A percentile compares a stretch with the other conserved stretches of the same genome.
Evolutionary conservation across 2,329 filamentous ascomycete species (phyloP).

Genomic region (Paecilomyces fulvus): DNA sequence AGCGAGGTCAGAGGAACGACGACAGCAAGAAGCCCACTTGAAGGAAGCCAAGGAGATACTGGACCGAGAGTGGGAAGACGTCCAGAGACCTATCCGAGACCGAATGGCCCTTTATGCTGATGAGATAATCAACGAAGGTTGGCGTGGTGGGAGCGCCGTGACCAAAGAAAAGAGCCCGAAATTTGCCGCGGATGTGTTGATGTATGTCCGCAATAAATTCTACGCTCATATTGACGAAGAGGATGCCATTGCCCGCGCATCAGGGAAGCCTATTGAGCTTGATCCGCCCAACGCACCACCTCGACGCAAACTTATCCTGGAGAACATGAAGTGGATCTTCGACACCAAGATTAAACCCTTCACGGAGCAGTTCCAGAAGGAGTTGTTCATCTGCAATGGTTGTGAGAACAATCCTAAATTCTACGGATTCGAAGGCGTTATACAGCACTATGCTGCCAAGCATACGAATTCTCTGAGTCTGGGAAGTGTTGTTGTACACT

Average conservation of each 20-base stretch:
- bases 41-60: slow-evolving; percentile 51
- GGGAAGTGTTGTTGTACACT: slow-evolving; percentile 66
- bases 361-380: slow-evolving; percentile 58
- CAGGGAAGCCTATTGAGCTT: slow-evolving; percentile 36
- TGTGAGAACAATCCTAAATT: slow-evolving; percentile 58
- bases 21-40: slow-evolving; percentile 40
- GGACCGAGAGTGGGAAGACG: slow-evolving; percentile 63
- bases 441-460: slow-evolving; percentile 78
- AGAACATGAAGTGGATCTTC: slow-evolving; percentile 82
- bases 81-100: slow-evolving; percentile 58
- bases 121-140: slow-evolving; percentile 57
- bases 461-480: slow-evolving; percentile 63
- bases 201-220: slow-evolving; percentile 60
- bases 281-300: slow-evolving; percentile 48
- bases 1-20: slow-evolving; percentile 39
- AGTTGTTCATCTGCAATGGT: slow-evolving; percentile 66
- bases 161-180: slow-evolving; percentile 55
- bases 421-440: slow-evolving; percentile 68
- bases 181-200: slow-evolving; percentile 64
- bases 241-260: slow-evolving; percentile 39
- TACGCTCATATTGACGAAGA: slow-evolving; percentile 53
- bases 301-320: slow-evolving; percentile 59
- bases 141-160: slow-evolving; percentile 56
- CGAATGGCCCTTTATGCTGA: slow-evolving; percentile 60
- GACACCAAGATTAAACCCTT: slow-evolving; percentile 65